Percentiles rank a stretch among this genome's conserved stretches.
These are phyloP conservation scores for Paspalum notatum DNA, from an alignment of 176 grass and related monocot genomes.

Conservation along the genomic window DNA sequence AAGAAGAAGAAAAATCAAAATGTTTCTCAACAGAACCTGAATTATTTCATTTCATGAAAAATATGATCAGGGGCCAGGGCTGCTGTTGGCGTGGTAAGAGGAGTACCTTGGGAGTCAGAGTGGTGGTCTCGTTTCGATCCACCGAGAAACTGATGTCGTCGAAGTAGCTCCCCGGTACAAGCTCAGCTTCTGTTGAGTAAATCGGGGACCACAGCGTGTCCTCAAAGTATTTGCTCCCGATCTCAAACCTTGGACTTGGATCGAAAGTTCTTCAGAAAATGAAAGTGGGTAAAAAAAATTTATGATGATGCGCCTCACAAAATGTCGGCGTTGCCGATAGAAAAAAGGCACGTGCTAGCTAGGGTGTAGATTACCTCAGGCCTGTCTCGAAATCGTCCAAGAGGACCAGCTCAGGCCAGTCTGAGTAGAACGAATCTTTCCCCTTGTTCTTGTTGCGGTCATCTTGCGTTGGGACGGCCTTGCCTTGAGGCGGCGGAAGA, in stretches of 20 bases:
- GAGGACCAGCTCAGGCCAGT: slow-evolving; percentile 47
- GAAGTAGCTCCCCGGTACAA: slow-evolving; percentile 31
- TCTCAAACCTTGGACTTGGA: slow-evolving; percentile 34
- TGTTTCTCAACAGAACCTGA: neutral
- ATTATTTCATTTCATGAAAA: too few relatives aligned
- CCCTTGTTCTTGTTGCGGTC: slow-evolving; percentile 35
- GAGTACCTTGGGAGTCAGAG: neutral
- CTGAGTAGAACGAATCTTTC: slow-evolving; percentile 30
- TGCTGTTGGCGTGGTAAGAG: slow-evolving; percentile 1
- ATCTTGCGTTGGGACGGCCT: neutral
- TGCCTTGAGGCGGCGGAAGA: neutral
- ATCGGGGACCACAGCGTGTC: slow-evolving; percentile 47
- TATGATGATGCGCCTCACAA: neutral
- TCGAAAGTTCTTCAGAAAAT: slow-evolving; percentile 49
- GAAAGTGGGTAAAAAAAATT: neutral
- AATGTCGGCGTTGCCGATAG: neutral
- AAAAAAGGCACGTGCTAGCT: neutral
- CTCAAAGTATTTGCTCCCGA: slow-evolving; percentile 44
- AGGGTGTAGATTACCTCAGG: slow-evolving; percentile 35
- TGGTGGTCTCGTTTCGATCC: neutral
- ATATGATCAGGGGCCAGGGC: too few relatives aligned
- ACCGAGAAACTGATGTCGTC: slow-evolving; percentile 4
- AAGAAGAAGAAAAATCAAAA: neutral
- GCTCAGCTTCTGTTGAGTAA: slow-evolving; percentile 36
- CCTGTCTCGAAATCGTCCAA: slow-evolving; percentile 50